Percentiles rank a stretch among this genome's conserved stretches.
phyloP scores from a whole-genome alignment of 805 yeast genomes.

The Yamadazyma phyllophila region DNA sequence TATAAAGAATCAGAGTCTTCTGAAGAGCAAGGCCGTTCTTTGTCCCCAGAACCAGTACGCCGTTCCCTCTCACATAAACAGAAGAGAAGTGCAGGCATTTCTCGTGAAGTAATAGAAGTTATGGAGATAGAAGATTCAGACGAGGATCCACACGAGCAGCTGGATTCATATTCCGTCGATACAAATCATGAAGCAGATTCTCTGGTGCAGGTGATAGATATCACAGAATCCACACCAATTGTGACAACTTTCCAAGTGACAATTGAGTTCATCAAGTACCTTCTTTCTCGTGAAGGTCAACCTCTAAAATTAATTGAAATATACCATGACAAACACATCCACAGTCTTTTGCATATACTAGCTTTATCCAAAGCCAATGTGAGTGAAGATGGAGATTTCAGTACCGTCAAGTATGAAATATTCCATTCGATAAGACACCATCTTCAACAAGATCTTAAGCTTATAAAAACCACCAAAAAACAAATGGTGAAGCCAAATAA shows the following conservation, averaged over 20 bases:
- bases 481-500: slow-evolving; percentile 21
- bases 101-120: not conserved
- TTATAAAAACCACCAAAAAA: slow-evolving; percentile 23
- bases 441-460: slow-evolving; percentile 19
- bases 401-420: slow-evolving; percentile 8
- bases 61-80: not conserved
- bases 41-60: not conserved
- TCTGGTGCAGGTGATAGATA: not conserved
- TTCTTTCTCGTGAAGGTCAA: slow-evolving; percentile 16
- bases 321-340: slow-evolving; percentile 18
- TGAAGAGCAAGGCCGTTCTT: too few relatives aligned
- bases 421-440: slow-evolving; percentile 29
- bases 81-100: not conserved
- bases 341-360: slow-evolving; percentile 17
- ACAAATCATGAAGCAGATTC: not conserved
- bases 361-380: slow-evolving; percentile 9
- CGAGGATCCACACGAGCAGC: slow-evolving; percentile 2
- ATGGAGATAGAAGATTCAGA: not conserved
- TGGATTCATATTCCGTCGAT: not conserved
- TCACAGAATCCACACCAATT: slow-evolving; percentile 8
- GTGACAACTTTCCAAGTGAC: slow-evolving; percentile 23
- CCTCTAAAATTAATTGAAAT: slow-evolving; percentile 20
- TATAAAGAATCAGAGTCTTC: too few relatives aligned
- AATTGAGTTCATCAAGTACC: slow-evolving; percentile 22
- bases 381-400: not conserved